phyloP scores from a whole-genome alignment of 768 basidiomycete species.

The Panaeolus papilionaceus region DNA sequence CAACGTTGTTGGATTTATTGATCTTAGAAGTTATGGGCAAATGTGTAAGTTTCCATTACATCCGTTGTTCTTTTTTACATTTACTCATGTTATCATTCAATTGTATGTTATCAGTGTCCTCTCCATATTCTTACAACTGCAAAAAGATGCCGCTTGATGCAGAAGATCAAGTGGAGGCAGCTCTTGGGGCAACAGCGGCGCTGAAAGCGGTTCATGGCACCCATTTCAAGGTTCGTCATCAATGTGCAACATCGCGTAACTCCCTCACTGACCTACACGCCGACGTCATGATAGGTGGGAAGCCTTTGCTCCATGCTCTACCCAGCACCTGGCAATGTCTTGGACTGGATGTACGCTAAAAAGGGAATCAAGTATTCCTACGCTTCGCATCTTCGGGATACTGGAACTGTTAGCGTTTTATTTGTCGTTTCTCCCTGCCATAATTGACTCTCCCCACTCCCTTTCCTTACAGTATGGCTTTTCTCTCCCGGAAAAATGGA shows the following conservation, averaged over 20 bases:
- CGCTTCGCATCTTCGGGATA: slow-evolving; percentile 41
- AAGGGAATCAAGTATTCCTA: slow-evolving; percentile 41
- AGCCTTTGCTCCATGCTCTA: slow-evolving; percentile 38
- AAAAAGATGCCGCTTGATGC: slow-evolving; percentile 66
- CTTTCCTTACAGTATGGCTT: slow-evolving; percentile 68
- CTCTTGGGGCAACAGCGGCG: slow-evolving; percentile 66
- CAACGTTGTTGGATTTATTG: slow-evolving; percentile 68
- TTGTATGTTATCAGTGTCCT: slow-evolving; percentile 60
- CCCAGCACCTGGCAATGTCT: slow-evolving; percentile 41
- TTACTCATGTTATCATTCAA: not conserved
- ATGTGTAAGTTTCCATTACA: slow-evolving; percentile 60
- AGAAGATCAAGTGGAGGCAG: slow-evolving; percentile 79
- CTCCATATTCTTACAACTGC: slow-evolving; percentile 80
- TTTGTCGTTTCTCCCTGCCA: slow-evolving; percentile 1
- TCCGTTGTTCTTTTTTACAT: not conserved
- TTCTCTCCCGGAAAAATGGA: slow-evolving; percentile 71
- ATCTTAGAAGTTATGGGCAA: slow-evolving; percentile 84
- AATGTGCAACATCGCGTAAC: not conserved
- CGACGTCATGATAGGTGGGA: slow-evolving; percentile 22
- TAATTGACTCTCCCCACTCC: not conserved
- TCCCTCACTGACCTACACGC: slow-evolving; percentile 20
- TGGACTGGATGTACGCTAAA: slow-evolving; percentile 44
- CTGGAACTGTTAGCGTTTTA: slow-evolving; percentile 39
- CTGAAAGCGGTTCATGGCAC: slow-evolving; percentile 61
- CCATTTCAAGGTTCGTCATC: slow-evolving; percentile 50